Evolutionary conservation across 106 monocot genomes (phyloP).

Genomic region (Dioscorea zingiberensis): DNA sequence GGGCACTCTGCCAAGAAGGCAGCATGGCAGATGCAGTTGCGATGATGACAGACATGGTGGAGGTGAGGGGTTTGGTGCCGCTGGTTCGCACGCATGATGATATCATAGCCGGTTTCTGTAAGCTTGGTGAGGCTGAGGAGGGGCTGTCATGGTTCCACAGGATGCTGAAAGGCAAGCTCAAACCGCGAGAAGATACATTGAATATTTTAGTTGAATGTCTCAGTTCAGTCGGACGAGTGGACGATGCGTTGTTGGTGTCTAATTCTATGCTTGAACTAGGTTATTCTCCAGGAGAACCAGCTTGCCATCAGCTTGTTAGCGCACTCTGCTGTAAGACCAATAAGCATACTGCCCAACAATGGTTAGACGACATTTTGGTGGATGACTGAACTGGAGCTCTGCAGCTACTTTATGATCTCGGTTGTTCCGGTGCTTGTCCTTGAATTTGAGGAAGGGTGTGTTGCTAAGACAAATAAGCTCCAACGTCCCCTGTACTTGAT

Average conservation of each 20-base stretch:
- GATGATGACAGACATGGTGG: conserved; percentile 37
- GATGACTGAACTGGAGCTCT: too few relatives aligned
- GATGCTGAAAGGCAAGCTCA: conserved; percentile 44
- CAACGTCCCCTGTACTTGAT: too few relatives aligned
- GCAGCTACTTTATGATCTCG: too few relatives aligned
- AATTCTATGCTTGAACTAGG: conserved; percentile 35
- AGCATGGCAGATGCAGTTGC: conserved; percentile 23
- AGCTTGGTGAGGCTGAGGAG: conserved; percentile 22
- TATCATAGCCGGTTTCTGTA: conserved; percentile 44
- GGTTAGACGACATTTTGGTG: too few relatives aligned
- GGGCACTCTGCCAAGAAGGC: conserved; percentile 33
- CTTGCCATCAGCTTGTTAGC: conserved; percentile 30
- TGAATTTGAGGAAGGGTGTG: too few relatives aligned
- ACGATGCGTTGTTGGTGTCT: conserved; percentile 41
- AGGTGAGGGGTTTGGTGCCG: conserved; percentile 29
- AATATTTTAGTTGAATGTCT: conserved; percentile 28
- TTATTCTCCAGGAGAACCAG: conserved; percentile 24
- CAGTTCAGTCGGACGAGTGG: conserved; percentile 15
- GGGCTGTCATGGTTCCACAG: conserved; percentile 40
- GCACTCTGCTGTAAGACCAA: conserved; percentile 17
- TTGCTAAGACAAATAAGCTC: too few relatives aligned
- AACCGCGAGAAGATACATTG: conserved; percentile 24
- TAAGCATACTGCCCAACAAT: too few relatives aligned
- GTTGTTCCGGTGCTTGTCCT: too few relatives aligned
- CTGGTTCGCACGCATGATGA: conserved; percentile 35